Base-by-base conservation (phyloP, 352 stramenopile species). In the Pythium utonaiense region DNA sequence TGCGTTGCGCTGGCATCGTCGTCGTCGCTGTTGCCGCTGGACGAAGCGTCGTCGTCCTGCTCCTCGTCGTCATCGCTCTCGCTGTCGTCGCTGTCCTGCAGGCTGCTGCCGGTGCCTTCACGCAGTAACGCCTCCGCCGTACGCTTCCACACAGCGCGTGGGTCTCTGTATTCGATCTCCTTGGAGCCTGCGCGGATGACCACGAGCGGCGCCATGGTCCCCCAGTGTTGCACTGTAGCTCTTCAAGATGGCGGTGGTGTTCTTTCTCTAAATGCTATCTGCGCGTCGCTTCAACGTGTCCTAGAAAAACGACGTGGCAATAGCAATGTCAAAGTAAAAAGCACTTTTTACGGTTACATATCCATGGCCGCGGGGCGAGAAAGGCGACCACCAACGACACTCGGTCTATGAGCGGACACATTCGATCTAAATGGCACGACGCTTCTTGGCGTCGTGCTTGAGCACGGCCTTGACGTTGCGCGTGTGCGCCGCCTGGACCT, bases 371-470 rank as follows among this genome's bases (percentile, higher is more conserved):
- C 24, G 22, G n/a, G 21, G 19, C 22, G 40, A 50, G 21, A 50
- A 50, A 50, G 24, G 42, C 42, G 27, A 50, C 21, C 21, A 50
- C 16, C 22, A n/a, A n/a, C n/a, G n/a, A 33, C 22, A 50, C 34
- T 33, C 28, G 28, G 28, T 33, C 28, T 33, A 33, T 33, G 5
- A 10, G 41, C 19, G 28, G 14, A 3, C 21, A 36, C 21, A 16
- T 3, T 50, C 34, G 3, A 24, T 60, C 47, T 69, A 73, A 58
- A 73, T 60, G 41, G 66, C 61, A 45, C 81, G 76, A 57, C 81
- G 77, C 60, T 91, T 92, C 77, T 88, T 90, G 51, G 71, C 75
- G 53, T 91, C 88, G 67, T 95, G 90, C 74, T 95, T 96, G 33
- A 93, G 69, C 51, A 69, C 62, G 57, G 87, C 85, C 75, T 88